These are phyloP conservation scores for Anisodus acutangulus DNA, from an alignment of 257 asterid genomes.

Conservation along the genomic window DNA sequence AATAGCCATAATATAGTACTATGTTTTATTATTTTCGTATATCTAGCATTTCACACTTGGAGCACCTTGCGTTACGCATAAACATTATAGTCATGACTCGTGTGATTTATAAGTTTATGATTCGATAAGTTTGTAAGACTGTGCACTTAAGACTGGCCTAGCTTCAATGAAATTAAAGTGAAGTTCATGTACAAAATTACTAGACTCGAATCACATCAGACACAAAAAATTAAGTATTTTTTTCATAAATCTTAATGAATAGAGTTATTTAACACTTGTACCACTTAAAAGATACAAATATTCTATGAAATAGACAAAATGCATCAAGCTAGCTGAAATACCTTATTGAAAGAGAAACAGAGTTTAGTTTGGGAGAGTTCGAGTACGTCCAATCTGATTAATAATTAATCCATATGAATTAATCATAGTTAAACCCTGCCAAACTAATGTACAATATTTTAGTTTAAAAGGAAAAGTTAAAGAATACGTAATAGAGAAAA, in stretches of 20 bases:
- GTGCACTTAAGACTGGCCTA: too few relatives aligned
- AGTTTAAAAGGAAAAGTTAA: background rate
- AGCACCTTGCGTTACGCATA: background rate
- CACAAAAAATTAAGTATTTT: too few relatives aligned
- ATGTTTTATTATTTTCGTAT: background rate
- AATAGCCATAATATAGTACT: background rate
- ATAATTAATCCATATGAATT: background rate
- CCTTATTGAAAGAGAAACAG: accelerated
- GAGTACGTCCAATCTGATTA: background rate
- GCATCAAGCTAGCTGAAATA: too few relatives aligned
- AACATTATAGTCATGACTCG: background rate
- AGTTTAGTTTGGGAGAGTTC: background rate
- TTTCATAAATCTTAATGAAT: too few relatives aligned
- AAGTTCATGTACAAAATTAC: too few relatives aligned
- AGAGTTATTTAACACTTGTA: too few relatives aligned
- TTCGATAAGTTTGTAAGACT: too few relatives aligned
- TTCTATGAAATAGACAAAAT: too few relatives aligned
- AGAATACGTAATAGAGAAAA: background rate
- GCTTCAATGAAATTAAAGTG: too few relatives aligned
- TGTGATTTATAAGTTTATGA: too few relatives aligned
- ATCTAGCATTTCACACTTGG: background rate
- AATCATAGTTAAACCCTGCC: background rate
- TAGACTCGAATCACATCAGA: too few relatives aligned
- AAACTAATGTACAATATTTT: background rate
- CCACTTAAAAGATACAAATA: too few relatives aligned